Conservation (phyloP, 177 flowering plant genomes). For the Vitis hybrid region DNA sequence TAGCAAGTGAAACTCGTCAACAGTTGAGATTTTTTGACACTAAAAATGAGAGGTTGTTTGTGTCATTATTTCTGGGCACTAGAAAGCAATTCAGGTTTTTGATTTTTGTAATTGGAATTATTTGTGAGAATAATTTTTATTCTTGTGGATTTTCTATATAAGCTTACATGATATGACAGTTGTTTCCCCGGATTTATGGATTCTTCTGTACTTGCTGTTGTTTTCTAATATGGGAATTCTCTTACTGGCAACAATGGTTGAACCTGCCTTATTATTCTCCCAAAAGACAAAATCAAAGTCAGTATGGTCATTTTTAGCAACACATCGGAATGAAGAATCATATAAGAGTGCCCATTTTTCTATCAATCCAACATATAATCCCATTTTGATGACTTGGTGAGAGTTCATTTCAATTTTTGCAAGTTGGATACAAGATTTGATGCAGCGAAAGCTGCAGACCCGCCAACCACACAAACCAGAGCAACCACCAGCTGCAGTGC, state of each 20-base stretch:
- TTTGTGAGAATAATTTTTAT: background rate
- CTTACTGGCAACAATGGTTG: too few species aligned
- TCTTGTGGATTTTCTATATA: background rate
- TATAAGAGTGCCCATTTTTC: background rate
- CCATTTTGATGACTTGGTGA: background rate
- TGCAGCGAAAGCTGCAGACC: constrained; percentile 92
- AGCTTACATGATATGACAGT: constrained; percentile 7
- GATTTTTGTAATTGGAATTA: background rate
- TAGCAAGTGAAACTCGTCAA: background rate
- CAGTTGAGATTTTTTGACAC: constrained; percentile 20
- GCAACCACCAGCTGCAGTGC: constrained; percentile 64
- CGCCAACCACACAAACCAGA: constrained; percentile 57
- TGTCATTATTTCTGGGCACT: background rate
- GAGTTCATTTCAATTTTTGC: constrained; percentile 62
- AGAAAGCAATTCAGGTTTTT: background rate
- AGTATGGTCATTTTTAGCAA: background rate
- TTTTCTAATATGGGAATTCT: background rate
- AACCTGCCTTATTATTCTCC: background rate
- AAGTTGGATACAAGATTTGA: constrained; percentile 79
- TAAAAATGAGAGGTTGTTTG: constrained; percentile 8
- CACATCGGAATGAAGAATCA: background rate
- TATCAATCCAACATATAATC: background rate
- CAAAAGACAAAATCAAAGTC: too few species aligned
- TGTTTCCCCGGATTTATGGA: constrained; percentile 3
- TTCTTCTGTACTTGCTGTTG: background rate